phyloP scores from a whole-genome alignment of 1,284 basidiomycete genomes.

The Trametes sp. region DNA sequence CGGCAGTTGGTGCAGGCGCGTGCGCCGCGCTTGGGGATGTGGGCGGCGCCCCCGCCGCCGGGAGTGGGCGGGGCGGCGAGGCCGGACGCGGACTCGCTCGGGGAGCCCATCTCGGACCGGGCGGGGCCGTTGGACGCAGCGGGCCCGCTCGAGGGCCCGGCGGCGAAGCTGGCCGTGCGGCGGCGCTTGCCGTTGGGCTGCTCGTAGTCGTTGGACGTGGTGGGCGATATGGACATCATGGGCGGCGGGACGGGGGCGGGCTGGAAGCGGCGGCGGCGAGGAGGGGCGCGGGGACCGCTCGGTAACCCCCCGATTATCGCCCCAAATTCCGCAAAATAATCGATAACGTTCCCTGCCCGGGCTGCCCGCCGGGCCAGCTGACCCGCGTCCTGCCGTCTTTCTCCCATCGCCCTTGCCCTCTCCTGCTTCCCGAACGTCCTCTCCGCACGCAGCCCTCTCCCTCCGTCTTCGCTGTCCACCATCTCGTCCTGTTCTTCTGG shows the following conservation, averaged over 20 bases:
- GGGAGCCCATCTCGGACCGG: slow-evolving; percentile 32
- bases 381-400: neutral
- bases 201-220: slow-evolving; percentile 40
- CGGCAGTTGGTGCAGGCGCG: slow-evolving; percentile 84
- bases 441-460: neutral
- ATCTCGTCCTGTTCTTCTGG: slow-evolving; percentile 2
- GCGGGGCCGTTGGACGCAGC: slow-evolving; percentile 28
- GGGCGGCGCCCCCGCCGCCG: slow-evolving; percentile 42
- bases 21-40: slow-evolving; percentile 83
- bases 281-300: slow-evolving; percentile 15
- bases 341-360: neutral
- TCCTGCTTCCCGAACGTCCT: slow-evolving; percentile 9
- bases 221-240: slow-evolving; percentile 47
- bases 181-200: slow-evolving; percentile 41
- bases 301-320: slow-evolving; percentile 14
- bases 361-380: slow-evolving; percentile 16
- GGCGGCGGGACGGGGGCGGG: slow-evolving; percentile 21
- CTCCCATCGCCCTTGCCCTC: neutral
- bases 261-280: slow-evolving; percentile 5
- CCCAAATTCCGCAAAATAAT: slow-evolving; percentile 1
- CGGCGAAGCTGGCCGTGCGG: slow-evolving; percentile 38
- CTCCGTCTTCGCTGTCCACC: neutral
- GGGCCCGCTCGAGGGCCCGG: slow-evolving; percentile 36
- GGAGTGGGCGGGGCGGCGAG: slow-evolving; percentile 32
- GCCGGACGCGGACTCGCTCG: slow-evolving; percentile 32